Base-by-base conservation (phyloP, 1,284 basidiomycete genomes). In the Boletus calvinii region DNA sequence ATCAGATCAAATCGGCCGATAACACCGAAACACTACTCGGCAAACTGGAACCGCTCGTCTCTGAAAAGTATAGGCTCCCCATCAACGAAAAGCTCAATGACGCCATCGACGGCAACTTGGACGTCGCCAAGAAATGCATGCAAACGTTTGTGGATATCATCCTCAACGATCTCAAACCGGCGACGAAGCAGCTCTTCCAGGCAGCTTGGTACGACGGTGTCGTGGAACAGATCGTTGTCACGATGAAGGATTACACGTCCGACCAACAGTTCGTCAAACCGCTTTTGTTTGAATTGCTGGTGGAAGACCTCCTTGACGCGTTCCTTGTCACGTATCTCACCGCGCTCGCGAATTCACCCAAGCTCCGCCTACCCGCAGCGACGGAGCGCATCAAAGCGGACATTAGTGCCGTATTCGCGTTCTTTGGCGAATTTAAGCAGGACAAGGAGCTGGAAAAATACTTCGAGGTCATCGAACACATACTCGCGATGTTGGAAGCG, bases 91-190 rank as follows among this genome's bases (percentile, higher is more conserved):
- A 85, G 46, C 77, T 98, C 52, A 98, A 98, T 75, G 90, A 95
- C 60, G 94, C 95, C 15, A 97, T 99, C 64, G 96, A 99, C 65
- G 97, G 97, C 1, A 98, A 96, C 73, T 81, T 99, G 60, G 97
- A 99, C 72, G 93, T 99, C 18, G 94, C 94, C 52, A 98, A 98
- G 76, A 92, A 92, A 67, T 98, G 94, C 75, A 94, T 92, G 13
- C 92, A 96, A 63, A 88, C 91, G 1, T 80, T 99, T 47, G 95
- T 99, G 62, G 90, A 92, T 62, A 85, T 97, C 65, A 88, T 99
- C 59, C 95, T 98, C 77, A 92, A 96, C 69, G 97, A 99, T 69
- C 74, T 99, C 62, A 91, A 90, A 66, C 87, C 91, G 0, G 96
- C 92, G 9, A 88, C 87, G 34, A 94, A 92, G 68, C 80, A 81